phyloP scores from a whole-genome alignment of 805 yeast genomes.

The Maudiozyma barnettii region DNA sequence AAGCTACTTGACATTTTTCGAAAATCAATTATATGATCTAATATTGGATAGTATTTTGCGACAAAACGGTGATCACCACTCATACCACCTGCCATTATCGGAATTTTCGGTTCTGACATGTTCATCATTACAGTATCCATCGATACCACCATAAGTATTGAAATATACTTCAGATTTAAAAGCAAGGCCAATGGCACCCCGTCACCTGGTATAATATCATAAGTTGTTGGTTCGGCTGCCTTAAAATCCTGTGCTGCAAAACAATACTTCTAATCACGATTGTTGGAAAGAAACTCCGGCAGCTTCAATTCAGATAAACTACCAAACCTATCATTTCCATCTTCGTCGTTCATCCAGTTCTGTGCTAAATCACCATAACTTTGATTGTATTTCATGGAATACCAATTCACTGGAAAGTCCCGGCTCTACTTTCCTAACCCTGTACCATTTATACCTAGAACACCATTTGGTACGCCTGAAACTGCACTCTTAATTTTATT shows the following conservation, averaged over 20 bases:
- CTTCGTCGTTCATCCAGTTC: background rate
- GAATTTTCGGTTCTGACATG: too few species aligned
- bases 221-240: background rate
- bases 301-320: background rate
- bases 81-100: too few species aligned
- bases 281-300: background rate
- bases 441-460: background rate
- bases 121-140: too few species aligned
- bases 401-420: background rate
- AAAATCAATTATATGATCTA: background rate
- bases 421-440: background rate
- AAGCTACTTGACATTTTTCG: background rate
- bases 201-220: background rate
- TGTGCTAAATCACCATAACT: background rate
- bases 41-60: too few species aligned
- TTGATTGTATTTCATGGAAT: background rate
- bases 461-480: background rate
- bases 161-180: too few species aligned
- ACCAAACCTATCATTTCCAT: background rate
- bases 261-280: constrained; percentile 1
- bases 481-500: background rate
- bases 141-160: too few species aligned
- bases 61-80: too few species aligned
- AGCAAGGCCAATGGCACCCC: too few species aligned
- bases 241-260: background rate